These are phyloP conservation scores for Penicillium sp. DNA, from an alignment of 2,329 filamentous ascomycete species.

Conservation along the genomic window DNA sequence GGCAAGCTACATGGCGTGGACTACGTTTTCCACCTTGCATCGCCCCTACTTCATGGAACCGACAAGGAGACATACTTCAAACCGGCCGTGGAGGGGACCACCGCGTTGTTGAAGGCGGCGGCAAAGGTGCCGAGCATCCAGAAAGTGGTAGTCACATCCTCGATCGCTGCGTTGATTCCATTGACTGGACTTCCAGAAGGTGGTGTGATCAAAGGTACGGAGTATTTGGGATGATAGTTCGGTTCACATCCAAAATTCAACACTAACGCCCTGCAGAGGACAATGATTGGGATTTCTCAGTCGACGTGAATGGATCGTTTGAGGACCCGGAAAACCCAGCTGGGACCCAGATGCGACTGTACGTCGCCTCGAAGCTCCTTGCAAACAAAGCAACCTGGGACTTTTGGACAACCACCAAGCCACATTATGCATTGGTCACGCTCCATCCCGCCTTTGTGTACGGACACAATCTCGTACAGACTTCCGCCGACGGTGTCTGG, in stretches of 20 bases:
- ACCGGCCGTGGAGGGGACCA: conserved; percentile 25
- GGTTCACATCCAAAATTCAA: background rate
- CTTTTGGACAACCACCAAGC: conserved; percentile 16
- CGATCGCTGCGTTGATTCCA: conserved; percentile 21
- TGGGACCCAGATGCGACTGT: conserved; percentile 21
- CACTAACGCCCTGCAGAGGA: conserved; percentile 16
- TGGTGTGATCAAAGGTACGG: conserved; percentile 24
- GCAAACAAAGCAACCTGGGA: conserved; percentile 25
- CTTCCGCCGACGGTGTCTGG: conserved; percentile 11
- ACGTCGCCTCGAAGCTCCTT: conserved; percentile 28
- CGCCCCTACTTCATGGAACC: conserved; percentile 19
- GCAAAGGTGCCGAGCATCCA: conserved; percentile 21
- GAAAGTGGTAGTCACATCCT: conserved; percentile 26
- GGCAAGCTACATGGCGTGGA: conserved; percentile 22
- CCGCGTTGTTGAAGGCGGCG: conserved; percentile 18
- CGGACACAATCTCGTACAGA: conserved; percentile 24
- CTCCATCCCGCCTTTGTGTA: conserved; percentile 26
- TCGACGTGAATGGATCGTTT: conserved; percentile 19
- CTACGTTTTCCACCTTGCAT: conserved; percentile 29
- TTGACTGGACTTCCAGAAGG: conserved; percentile 17
- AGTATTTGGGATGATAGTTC: background rate
- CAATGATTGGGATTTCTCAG: conserved; percentile 22
- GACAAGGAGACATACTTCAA: conserved; percentile 22
- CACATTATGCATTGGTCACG: conserved; percentile 23
- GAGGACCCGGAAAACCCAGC: conserved; percentile 5